Evolutionary conservation across 805 yeast genomes (phyloP).

Genomic region (Jamesozyma hellenica): DNA sequence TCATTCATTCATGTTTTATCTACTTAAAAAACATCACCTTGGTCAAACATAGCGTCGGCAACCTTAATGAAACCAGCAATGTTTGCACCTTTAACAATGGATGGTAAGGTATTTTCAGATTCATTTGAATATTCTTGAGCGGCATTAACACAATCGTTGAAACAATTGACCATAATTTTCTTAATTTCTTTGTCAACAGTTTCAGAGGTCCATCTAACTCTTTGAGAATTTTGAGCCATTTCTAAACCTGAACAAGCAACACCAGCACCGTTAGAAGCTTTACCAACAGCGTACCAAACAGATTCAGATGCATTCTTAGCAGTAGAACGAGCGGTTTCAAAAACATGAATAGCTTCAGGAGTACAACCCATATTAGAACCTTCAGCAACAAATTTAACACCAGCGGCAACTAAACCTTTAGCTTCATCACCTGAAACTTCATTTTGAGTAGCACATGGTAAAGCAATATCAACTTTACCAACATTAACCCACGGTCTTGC

Average conservation of each 20-base stretch:
- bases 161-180: conserved; percentile 87
- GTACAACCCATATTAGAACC: conserved; percentile 99
- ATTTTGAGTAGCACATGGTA: conserved; percentile 97
- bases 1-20: too few relatives aligned
- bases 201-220: conserved; percentile 83
- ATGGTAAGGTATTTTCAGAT: conserved; percentile 55
- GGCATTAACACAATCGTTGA: conserved; percentile 84
- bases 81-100: conserved; percentile 97
- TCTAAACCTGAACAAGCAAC: conserved; percentile 97
- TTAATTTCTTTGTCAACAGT: conserved; percentile 87
- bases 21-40: conserved; percentile 58
- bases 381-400: conserved; percentile 90
- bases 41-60: conserved; percentile 96
- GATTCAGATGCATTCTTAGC: conserved; percentile 34
- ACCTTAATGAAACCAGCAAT: conserved; percentile 98
- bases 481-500: conserved; percentile 95
- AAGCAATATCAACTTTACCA: conserved; percentile 87
- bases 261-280: conserved; percentile 99
- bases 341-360: conserved; percentile 89
- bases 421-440: conserved; percentile 97
- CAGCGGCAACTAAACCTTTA: conserved; percentile 82
- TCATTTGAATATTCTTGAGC: conserved; percentile 73
- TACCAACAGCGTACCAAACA: conserved; percentile 99
- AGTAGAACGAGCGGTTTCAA: conserved; percentile 66
- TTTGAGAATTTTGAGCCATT: conserved; percentile 98